A percentile compares a stretch with the other conserved stretches of the same genome.
These are phyloP conservation scores for Carex arenaria DNA, from an alignment of 202 grass and related monocot genomes.

Conservation along the genomic window DNA sequence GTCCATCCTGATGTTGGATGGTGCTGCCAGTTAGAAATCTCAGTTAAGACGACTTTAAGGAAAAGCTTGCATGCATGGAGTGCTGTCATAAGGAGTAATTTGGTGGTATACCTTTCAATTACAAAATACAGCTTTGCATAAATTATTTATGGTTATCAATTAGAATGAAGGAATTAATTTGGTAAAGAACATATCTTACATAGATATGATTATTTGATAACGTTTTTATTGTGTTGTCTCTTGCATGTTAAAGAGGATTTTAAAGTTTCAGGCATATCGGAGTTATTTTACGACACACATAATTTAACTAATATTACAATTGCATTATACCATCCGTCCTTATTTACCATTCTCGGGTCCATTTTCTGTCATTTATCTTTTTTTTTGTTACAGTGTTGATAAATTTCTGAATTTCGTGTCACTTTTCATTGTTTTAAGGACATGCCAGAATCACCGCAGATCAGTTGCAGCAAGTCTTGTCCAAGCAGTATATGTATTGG, in stretches of 20 bases:
- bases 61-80: background rate
- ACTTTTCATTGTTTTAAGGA: slow-evolving; percentile 40
- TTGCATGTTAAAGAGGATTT: background rate
- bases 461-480: slow-evolving; percentile 83
- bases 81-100: background rate
- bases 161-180: background rate
- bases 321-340: slow-evolving; percentile 9
- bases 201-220: background rate
- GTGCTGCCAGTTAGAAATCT: background rate
- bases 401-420: slow-evolving; percentile 26
- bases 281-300: background rate
- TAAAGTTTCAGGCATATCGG: background rate
- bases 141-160: background rate
- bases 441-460: slow-evolving; percentile 52
- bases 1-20: background rate
- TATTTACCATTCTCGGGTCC: background rate
- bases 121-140: background rate
- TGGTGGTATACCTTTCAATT: background rate
- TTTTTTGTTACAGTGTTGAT: slow-evolving; percentile 24
- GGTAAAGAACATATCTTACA: background rate
- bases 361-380: slow-evolving; percentile 5
- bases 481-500: slow-evolving; percentile 84
- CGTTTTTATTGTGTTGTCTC: background rate
- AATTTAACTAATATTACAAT: background rate
- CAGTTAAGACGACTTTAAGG: slow-evolving; percentile 1